These are phyloP conservation scores for Acacia crassicarpa DNA, from an alignment of 306 rosid genomes.

Conservation along the genomic window DNA sequence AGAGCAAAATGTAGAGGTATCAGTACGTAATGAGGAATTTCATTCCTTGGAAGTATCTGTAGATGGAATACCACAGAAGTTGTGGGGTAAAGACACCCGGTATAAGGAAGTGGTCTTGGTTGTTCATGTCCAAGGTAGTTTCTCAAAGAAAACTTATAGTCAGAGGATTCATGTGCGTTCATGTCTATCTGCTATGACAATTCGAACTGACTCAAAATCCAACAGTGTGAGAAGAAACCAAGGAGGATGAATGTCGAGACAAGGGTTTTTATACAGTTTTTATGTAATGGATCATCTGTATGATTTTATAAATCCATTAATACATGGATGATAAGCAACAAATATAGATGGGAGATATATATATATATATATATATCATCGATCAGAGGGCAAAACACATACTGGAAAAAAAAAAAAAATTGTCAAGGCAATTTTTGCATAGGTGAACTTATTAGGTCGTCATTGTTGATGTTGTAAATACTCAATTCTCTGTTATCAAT, in stretches of 20 bases:
- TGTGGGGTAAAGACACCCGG: slow-evolving; percentile 91
- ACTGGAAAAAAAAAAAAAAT: slow-evolving; percentile 5
- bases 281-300: slow-evolving; percentile 24
- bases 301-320: slow-evolving; percentile 26
- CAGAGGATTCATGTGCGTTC: slow-evolving; percentile 68
- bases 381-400: background rate
- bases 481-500: background rate
- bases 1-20: slow-evolving; percentile 70
- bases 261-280: slow-evolving; percentile 24
- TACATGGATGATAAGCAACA: slow-evolving; percentile 16
- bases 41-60: slow-evolving; percentile 63
- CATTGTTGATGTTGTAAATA: background rate
- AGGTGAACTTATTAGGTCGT: background rate
- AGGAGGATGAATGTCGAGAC: slow-evolving; percentile 37
- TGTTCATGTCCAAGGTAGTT: slow-evolving; percentile 72
- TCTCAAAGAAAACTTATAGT: slow-evolving; percentile 45
- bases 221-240: slow-evolving; percentile 54
- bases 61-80: slow-evolving; percentile 81
- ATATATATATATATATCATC: background rate
- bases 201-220: slow-evolving; percentile 56
- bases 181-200: slow-evolving; percentile 63
- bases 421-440: slow-evolving; percentile 9
- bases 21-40: slow-evolving; percentile 71
- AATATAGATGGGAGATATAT: slow-evolving; percentile 8
- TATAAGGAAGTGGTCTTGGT: slow-evolving; percentile 78